phyloP scores from a whole-genome alignment of 768 basidiomycete genomes.

The Postia placenta region DNA sequence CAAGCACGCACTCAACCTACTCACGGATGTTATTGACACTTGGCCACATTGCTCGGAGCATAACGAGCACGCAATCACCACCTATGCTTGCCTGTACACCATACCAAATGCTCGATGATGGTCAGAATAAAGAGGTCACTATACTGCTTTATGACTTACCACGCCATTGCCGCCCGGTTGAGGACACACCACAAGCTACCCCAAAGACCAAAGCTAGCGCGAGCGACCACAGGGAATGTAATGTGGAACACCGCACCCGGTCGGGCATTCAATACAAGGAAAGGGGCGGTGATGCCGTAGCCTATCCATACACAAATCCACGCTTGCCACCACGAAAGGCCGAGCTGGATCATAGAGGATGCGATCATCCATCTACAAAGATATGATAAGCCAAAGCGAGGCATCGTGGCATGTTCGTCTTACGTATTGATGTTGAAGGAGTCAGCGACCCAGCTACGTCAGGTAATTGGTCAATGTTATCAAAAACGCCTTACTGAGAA shows the following conservation, averaged over 20 bases:
- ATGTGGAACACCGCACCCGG: constrained; percentile 74
- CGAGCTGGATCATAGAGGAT: constrained; percentile 66
- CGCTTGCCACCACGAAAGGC: constrained; percentile 80
- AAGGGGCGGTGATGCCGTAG: constrained; percentile 41
- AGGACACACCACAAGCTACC: constrained; percentile 78
- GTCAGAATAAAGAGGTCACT: background rate
- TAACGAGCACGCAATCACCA: constrained; percentile 69
- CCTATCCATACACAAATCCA: constrained; percentile 74
- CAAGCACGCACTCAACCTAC: constrained; percentile 7
- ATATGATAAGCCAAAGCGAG: background rate
- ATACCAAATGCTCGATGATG: constrained; percentile 58
- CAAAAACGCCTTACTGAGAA: too few relatives aligned
- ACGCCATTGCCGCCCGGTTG: constrained; percentile 68
- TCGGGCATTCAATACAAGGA: constrained; percentile 73
- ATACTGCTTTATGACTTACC: constrained; percentile 36
- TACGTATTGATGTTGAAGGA: constrained; percentile 76
- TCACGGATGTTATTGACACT: constrained; percentile 59
- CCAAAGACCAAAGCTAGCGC: constrained; percentile 75
- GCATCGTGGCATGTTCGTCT: constrained; percentile 6
- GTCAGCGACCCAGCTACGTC: constrained; percentile 68
- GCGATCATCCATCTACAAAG: constrained; percentile 66
- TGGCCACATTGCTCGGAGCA: constrained; percentile 76
- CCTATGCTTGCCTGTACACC: constrained; percentile 80
- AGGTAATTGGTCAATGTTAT: background rate
- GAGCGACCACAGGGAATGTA: constrained; percentile 67